These are phyloP conservation scores for Eimeria necatrix DNA, from an alignment of 169 alveolate species.

Conservation along the genomic window DNA sequence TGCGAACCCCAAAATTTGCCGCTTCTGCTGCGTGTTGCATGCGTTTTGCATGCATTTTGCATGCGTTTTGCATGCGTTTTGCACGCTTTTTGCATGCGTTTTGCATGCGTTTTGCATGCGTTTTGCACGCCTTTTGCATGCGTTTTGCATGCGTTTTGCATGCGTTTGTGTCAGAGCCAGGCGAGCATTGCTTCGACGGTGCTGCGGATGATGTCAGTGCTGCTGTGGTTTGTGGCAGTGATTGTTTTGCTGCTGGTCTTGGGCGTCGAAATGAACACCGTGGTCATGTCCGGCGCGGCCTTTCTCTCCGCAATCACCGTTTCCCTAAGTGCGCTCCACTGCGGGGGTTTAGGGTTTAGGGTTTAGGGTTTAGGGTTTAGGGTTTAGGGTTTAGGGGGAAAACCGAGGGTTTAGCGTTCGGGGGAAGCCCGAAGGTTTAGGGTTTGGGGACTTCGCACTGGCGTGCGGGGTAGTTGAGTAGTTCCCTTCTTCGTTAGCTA, in stretches of 20 bases:
- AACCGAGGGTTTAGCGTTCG: too few species aligned
- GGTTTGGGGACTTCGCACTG: too few species aligned
- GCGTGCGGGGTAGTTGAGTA: too few species aligned
- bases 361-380: too few species aligned
- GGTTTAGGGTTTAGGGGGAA: too few species aligned
- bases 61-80: too few species aligned
- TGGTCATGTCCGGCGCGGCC: slow-evolving; percentile 77
- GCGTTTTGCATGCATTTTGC: too few species aligned
- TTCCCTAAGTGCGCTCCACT: slow-evolving; percentile 70
- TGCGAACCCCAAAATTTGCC: too few species aligned
- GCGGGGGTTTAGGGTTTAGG: too few species aligned
- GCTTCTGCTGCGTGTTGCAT: too few species aligned
- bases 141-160: neutral
- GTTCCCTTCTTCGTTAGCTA: too few species aligned
- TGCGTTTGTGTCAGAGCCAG: slow-evolving; percentile 62
- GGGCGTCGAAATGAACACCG: slow-evolving; percentile 77
- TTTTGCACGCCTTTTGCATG: neutral
- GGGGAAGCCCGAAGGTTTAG: too few species aligned
- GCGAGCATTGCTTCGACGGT: slow-evolving; percentile 77
- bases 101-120: neutral
- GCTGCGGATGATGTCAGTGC: slow-evolving; percentile 59
- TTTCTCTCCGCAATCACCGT: slow-evolving; percentile 64
- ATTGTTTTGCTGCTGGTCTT: slow-evolving; percentile 66
- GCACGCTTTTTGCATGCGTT: neutral
- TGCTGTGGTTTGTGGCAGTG: slow-evolving; percentile 63